Conservation (phyloP, 2,329 filamentous ascomycete species). For the Cercospora sp. region DNA sequence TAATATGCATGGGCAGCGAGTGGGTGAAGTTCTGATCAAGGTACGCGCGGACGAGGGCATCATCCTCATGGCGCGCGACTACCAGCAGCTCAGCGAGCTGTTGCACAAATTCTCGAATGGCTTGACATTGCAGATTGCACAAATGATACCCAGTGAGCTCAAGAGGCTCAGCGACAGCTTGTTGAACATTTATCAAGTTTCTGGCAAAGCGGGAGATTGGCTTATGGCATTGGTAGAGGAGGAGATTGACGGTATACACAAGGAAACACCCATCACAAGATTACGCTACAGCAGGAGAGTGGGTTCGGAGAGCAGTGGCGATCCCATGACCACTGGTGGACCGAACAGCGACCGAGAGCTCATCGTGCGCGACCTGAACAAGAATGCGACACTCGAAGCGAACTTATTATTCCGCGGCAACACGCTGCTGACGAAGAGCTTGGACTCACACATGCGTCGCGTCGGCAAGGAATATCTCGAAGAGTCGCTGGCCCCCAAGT, state of each 20-base stretch:
- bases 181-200: conserved; percentile 93
- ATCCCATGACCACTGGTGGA: conserved; percentile 44
- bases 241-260: conserved; percentile 90
- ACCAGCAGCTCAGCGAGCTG: conserved; percentile 76
- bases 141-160: conserved; percentile 73
- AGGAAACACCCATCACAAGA: conserved; percentile 69
- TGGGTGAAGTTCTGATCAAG: conserved; percentile 83
- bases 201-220: conserved; percentile 81
- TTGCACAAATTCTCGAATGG: conserved; percentile 82
- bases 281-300: conserved; percentile 66
- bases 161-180: conserved; percentile 81
- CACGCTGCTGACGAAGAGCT: conserved; percentile 84
- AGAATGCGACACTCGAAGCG: conserved; percentile 78
- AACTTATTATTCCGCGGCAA: conserved; percentile 96
- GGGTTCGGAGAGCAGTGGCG: conserved; percentile 68
- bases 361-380: conserved; percentile 74
- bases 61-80: conserved; percentile 82
- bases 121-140: conserved; percentile 80
- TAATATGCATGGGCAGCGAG: conserved; percentile 71
- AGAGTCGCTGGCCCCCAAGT: conserved; percentile 79
- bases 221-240: conserved; percentile 91
- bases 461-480: conserved; percentile 91
- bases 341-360: conserved; percentile 63
- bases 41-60: conserved; percentile 84
- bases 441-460: conserved; percentile 94